Conservation (phyloP, 2,329 filamentous ascomycete species). For the Colletotrichum melonis region DNA sequence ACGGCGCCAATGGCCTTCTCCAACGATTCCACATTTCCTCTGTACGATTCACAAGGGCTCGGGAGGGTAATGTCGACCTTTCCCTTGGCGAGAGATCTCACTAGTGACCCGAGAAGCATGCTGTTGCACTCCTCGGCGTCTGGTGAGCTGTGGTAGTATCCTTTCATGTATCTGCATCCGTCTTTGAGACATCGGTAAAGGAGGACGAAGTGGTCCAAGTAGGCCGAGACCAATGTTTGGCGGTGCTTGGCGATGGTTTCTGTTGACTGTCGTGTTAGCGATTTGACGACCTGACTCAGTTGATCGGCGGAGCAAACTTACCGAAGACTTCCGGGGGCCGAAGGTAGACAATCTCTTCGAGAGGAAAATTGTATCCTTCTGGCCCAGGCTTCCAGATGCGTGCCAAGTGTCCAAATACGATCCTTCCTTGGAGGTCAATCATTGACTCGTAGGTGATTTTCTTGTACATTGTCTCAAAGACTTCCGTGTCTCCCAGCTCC, state of each 20-base stretch:
- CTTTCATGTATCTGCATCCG: constrained; percentile 32
- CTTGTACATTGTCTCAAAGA: constrained; percentile 29
- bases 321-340: constrained; percentile 23
- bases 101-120: constrained; percentile 30
- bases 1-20: constrained; percentile 21
- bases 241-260: constrained; percentile 28
- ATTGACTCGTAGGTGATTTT: constrained; percentile 26
- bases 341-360: constrained; percentile 24
- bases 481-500: constrained; percentile 31
- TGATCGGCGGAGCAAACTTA: not conserved
- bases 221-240: constrained; percentile 11
- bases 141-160: constrained; percentile 31
- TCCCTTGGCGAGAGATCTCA: constrained; percentile 23
- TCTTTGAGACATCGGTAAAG: constrained; percentile 33
- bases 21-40: constrained; percentile 17
- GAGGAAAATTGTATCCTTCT: constrained; percentile 31
- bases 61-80: constrained; percentile 29
- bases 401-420: constrained; percentile 22
- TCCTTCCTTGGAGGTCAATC: constrained; percentile 23
- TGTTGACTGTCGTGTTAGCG: not conserved
- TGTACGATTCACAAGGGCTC: constrained; percentile 21
- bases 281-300: not conserved
- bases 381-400: constrained; percentile 24
- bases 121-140: constrained; percentile 34
- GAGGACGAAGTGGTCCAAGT: constrained; percentile 27